Conservation (phyloP, 2,329 filamentous ascomycete genomes). For the Hypoxylon sp. region DNA sequence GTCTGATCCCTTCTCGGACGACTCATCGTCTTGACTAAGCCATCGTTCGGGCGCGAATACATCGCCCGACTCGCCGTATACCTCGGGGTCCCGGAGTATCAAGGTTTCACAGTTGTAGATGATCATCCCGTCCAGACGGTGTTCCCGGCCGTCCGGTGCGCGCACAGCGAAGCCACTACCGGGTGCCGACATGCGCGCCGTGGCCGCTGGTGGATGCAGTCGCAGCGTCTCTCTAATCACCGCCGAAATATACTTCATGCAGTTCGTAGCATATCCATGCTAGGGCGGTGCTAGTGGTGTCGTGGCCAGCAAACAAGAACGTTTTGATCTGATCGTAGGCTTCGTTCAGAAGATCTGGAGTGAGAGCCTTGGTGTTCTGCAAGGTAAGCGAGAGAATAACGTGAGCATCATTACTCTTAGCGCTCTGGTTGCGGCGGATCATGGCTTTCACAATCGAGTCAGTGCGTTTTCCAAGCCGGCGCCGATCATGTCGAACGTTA, state of each 20-base stretch:
- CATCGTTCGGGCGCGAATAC: conserved; percentile 54
- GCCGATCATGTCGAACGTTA: conserved; percentile 54
- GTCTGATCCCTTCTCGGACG: not conserved
- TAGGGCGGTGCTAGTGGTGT: conserved; percentile 49
- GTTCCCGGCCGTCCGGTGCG: conserved; percentile 41
- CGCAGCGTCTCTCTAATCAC: conserved; percentile 52
- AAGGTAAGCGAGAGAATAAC: conserved; percentile 49
- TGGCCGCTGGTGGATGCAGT: conserved; percentile 48
- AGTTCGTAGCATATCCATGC: conserved; percentile 52
- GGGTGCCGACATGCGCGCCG: conserved; percentile 43
- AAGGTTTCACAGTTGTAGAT: conserved; percentile 48
- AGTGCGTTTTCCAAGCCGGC: conserved; percentile 46
- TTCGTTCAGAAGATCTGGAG: conserved; percentile 41
- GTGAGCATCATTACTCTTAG: conserved; percentile 34
- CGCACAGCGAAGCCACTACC: conserved; percentile 45
- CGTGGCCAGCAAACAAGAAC: conserved; percentile 54
- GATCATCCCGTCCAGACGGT: conserved; percentile 49
- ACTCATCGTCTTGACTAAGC: conserved; percentile 40
- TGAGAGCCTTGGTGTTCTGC: conserved; percentile 42
- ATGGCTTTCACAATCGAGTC: conserved; percentile 47
- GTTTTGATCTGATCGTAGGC: conserved; percentile 50
- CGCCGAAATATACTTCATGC: conserved; percentile 48
- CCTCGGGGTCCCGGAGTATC: conserved; percentile 48
- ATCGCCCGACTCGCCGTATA: conserved; percentile 48
- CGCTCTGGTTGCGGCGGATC: conserved; percentile 38